Conservation (phyloP, 371 early-diverging fungal genomes). For the Mucor irregularis region DNA sequence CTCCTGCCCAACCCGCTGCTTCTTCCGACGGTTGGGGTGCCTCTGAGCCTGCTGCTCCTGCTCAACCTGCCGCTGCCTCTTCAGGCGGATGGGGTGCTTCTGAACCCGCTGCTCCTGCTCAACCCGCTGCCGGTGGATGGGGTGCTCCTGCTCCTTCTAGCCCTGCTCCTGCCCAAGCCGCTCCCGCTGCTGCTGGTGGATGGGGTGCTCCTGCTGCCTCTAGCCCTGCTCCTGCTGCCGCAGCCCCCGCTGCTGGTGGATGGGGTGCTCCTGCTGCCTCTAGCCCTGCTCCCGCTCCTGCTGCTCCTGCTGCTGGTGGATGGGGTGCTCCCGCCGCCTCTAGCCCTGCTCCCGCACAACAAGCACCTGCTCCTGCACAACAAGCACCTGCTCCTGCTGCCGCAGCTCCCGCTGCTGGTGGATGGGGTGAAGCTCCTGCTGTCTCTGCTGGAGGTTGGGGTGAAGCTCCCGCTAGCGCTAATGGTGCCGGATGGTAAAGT, state of each 20-base stretch:
- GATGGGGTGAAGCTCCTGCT: slow-evolving; percentile 37
- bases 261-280: slow-evolving; percentile 19
- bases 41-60: slow-evolving; percentile 17
- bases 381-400: slow-evolving; percentile 18
- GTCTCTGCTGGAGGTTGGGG: slow-evolving; percentile 37
- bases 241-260: slow-evolving; percentile 24
- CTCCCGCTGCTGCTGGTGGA: slow-evolving; percentile 28
- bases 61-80: slow-evolving; percentile 16
- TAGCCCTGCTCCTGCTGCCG: slow-evolving; percentile 12
- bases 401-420: slow-evolving; percentile 29
- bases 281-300: slow-evolving; percentile 16
- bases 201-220: slow-evolving; percentile 31
- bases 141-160: slow-evolving; percentile 26
- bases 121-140: slow-evolving; percentile 17
- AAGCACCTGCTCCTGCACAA: slow-evolving; percentile 25
- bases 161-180: slow-evolving; percentile 28
- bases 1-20: slow-evolving; percentile 13
- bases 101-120: slow-evolving; percentile 14
- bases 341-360: slow-evolving; percentile 18
- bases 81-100: slow-evolving; percentile 27
- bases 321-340: slow-evolving; percentile 21
- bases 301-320: slow-evolving; percentile 22
- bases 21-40: slow-evolving; percentile 24
- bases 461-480: slow-evolving; percentile 24
- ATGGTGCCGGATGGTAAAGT: slow-evolving; percentile 29